phyloP scores from a whole-genome alignment of 768 basidiomycete species.

The Naematelia aurantialba region DNA sequence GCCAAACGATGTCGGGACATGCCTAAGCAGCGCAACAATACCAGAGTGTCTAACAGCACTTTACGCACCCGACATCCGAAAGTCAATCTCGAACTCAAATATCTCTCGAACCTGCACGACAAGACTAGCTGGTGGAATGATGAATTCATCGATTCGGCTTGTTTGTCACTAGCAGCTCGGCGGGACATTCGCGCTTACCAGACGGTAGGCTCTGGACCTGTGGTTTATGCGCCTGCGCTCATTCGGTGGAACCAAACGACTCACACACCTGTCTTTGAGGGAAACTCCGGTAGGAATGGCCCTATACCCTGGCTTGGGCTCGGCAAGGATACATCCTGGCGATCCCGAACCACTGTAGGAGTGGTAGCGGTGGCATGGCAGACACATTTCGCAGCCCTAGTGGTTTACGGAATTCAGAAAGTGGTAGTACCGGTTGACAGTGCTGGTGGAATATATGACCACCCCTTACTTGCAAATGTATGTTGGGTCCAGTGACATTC shows the following conservation, averaged over 20 bases:
- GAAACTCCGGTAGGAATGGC: too few relatives aligned
- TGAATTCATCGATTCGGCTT: not conserved
- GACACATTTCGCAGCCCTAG: not conserved
- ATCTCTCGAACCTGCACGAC: too few relatives aligned
- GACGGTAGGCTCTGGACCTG: not conserved
- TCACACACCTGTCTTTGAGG: not conserved
- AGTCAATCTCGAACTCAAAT: too few relatives aligned
- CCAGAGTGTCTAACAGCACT: too few relatives aligned
- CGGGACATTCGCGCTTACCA: not conserved
- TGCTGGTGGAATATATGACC: not conserved
- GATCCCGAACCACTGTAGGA: not conserved
- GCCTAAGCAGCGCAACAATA: too few relatives aligned
- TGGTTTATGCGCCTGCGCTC: not conserved
- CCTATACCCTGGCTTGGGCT: not conserved
- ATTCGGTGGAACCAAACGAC: not conserved
- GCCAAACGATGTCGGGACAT: too few relatives aligned
- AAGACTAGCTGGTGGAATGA: not conserved
- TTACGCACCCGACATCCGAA: too few relatives aligned
- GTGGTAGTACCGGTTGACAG: not conserved
- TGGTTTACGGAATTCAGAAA: not conserved
- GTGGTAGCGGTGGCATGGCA: not conserved
- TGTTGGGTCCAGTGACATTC: not conserved
- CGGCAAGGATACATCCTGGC: not conserved
- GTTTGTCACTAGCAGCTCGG: not conserved
- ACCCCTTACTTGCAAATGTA: not conserved